phyloP scores from a whole-genome alignment of 257 asterid species.

The Rhazya stricta region DNA sequence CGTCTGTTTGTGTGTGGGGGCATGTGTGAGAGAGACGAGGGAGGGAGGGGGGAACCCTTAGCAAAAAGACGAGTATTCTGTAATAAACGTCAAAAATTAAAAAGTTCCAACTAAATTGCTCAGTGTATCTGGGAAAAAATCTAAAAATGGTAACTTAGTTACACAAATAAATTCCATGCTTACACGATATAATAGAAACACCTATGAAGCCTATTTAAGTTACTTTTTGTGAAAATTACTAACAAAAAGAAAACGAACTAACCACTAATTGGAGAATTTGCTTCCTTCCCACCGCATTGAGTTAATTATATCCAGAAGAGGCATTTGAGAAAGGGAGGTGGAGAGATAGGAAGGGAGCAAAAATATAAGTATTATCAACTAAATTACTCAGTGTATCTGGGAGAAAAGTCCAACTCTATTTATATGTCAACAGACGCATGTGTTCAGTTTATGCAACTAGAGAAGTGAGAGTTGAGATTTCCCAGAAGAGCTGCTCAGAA shows the following conservation, averaged over 20 bases:
- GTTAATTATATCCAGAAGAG: no score
- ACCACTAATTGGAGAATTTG: neutral
- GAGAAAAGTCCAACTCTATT: neutral
- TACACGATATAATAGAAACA: no score
- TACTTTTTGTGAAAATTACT: no score
- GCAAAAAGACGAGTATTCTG: neutral
- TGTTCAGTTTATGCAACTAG: neutral
- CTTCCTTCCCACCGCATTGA: neutral
- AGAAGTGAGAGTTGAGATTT: neutral
- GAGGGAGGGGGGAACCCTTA: neutral
- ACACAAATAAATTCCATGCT: neutral
- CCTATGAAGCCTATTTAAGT: neutral
- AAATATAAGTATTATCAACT: neutral
- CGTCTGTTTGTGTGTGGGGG: no score
- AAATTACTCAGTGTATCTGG: neutral
- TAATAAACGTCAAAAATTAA: neutral
- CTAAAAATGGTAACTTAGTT: neutral
- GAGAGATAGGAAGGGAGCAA: no score
- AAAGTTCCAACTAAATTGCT: neutral
- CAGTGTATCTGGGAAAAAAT: neutral
- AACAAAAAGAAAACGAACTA: no score
- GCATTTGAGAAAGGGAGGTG: no score
- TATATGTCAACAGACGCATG: neutral
- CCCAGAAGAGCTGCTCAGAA: neutral
- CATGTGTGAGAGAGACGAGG: no score